Conservation (phyloP, 2,329 filamentous ascomycete species). For the Leptographium radiaticola region DNA sequence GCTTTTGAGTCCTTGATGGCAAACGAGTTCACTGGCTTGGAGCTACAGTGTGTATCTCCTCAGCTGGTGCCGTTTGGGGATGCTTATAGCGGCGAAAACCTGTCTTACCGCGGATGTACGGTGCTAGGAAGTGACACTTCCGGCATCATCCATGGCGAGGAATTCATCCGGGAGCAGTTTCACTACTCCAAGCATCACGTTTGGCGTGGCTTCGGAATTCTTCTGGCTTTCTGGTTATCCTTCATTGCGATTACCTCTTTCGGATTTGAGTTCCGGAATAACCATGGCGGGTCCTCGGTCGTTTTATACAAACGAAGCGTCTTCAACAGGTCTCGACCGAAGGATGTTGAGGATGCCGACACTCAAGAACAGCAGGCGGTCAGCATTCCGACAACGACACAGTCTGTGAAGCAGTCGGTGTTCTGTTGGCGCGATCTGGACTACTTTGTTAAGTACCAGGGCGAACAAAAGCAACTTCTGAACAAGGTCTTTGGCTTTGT, state of each 20-base stretch:
- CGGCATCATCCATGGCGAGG: conserved; percentile 36
- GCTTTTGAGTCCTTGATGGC: conserved; percentile 47
- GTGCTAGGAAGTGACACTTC: not conserved
- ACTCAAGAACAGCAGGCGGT: not conserved
- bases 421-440: conserved; percentile 64
- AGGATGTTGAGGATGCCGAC: not conserved
- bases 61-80: conserved; percentile 15
- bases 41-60: conserved; percentile 35
- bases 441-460: conserved; percentile 51
- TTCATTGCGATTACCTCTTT: conserved; percentile 30
- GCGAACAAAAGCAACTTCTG: conserved; percentile 37
- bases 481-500: conserved; percentile 76
- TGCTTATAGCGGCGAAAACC: not conserved
- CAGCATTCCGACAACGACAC: not conserved
- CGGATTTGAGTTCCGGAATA: conserved; percentile 57
- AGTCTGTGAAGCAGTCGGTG: conserved; percentile 39
- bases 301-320: conserved; percentile 8
- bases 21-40: conserved; percentile 42
- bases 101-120: conserved; percentile 1
- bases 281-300: conserved; percentile 42
- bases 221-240: conserved; percentile 55
- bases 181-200: conserved; percentile 42
- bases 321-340: not conserved
- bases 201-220: conserved; percentile 67
- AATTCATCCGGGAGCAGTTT: conserved; percentile 39